Evolutionary conservation across 164 flowering plant genomes (phyloP).

Genomic region (Vitis rotundifolia): DNA sequence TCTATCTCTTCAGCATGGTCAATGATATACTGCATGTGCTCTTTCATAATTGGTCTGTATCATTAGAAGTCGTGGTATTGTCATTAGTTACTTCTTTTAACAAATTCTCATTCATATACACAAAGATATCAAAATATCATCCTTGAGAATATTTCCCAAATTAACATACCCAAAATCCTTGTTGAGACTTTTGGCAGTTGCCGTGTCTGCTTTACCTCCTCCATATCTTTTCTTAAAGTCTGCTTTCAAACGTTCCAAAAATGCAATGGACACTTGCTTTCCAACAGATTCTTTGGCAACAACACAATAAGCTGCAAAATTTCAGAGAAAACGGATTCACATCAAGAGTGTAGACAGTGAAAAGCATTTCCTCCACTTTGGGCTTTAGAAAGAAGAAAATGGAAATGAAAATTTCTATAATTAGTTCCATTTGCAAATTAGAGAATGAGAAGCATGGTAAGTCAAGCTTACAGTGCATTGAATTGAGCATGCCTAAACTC

Average conservation of each 20-base stretch:
- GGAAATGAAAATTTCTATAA: too few relatives aligned
- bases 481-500: too few relatives aligned
- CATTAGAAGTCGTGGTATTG: neutral
- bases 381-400: neutral
- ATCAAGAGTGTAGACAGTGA: neutral
- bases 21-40: constrained; percentile 83
- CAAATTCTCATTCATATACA: neutral
- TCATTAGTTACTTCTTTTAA: neutral
- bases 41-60: constrained; percentile 79
- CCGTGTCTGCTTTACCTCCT: constrained; percentile 92
- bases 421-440: too few relatives aligned
- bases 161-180: constrained; percentile 83
- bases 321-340: constrained; percentile 3
- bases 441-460: too few relatives aligned
- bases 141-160: neutral
- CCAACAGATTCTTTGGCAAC: constrained; percentile 91
- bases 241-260: constrained; percentile 73
- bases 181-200: constrained; percentile 85
- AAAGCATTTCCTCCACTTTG: neutral
- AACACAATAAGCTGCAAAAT: constrained; percentile 78
- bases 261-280: constrained; percentile 81
- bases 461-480: too few relatives aligned
- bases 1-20: constrained; percentile 93
- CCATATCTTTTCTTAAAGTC: constrained; percentile 89
- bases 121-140: neutral